Evolutionary conservation across 208 protist species (phyloP).

Genomic region (Acanthamoeba sp.): DNA sequence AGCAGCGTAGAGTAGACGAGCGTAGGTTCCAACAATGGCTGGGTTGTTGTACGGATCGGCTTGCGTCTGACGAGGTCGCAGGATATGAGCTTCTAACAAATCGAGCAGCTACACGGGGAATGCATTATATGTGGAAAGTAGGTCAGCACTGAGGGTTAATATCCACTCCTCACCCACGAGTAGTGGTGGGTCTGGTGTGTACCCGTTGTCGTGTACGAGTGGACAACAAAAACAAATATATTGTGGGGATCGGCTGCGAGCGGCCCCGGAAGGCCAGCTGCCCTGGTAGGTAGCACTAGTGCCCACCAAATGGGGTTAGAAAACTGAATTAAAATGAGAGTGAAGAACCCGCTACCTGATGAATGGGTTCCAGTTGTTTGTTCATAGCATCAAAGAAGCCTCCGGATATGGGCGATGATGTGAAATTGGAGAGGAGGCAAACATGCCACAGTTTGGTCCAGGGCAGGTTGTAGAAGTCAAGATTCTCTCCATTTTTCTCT

Average conservation of each 20-base stretch:
- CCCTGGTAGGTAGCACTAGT: constrained; percentile 17
- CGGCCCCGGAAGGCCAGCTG: not conserved
- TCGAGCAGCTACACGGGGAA: not conserved
- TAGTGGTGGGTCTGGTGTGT: not conserved
- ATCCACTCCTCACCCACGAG: too few species aligned
- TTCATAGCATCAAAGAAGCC: constrained; percentile 47
- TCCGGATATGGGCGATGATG: constrained; percentile 17
- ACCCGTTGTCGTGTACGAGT: constrained; percentile 46
- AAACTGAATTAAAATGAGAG: not conserved
- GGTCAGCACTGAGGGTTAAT: not conserved
- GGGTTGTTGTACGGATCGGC: constrained; percentile 29
- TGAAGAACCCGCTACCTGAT: not conserved
- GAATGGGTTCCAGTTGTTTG: not conserved
- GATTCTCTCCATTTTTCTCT: constrained; percentile 70
- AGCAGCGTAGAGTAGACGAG: constrained; percentile 17
- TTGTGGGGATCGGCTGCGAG: constrained; percentile 31
- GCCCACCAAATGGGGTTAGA: not conserved
- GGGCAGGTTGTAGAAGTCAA: constrained; percentile 62
- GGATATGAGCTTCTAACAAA: constrained; percentile 41
- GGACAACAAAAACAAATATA: constrained; percentile 28
- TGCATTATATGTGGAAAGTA: not conserved
- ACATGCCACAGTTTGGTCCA: constrained; percentile 49
- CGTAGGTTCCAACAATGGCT: constrained; percentile 48
- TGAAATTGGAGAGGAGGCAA: constrained; percentile 53
- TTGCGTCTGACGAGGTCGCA: not conserved